These are phyloP conservation scores for Alloteropsis angusta DNA, from an alignment of 202 grass and related monocot species.

Conservation along the genomic window DNA sequence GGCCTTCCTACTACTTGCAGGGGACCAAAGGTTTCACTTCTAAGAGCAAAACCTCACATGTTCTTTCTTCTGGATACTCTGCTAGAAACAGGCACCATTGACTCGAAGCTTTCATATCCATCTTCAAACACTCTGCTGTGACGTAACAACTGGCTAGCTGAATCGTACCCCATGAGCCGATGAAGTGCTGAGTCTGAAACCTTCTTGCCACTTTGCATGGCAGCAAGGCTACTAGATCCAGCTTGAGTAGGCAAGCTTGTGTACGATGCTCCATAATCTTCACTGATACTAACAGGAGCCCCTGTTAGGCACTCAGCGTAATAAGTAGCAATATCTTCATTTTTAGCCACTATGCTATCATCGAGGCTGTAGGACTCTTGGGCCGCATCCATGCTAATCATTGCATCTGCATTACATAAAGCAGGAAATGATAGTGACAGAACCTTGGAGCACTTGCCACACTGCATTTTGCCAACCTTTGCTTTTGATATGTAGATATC, in stretches of 20 bases:
- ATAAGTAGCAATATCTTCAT: constrained; percentile 25
- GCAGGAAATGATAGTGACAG: constrained; percentile 61
- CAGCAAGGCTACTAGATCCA: constrained; percentile 23
- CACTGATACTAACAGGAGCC: constrained; percentile 24
- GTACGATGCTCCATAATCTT: constrained; percentile 37
- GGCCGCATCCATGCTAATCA: constrained; percentile 9
- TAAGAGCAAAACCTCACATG: constrained; percentile 7
- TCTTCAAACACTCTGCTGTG: constrained; percentile 26
- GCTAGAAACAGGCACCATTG: constrained; percentile 48
- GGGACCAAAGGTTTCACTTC: neutral
- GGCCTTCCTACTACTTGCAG: neutral
- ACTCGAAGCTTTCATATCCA: constrained; percentile 60
- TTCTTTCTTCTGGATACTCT: constrained; percentile 51
- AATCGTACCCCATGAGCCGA: constrained; percentile 88
- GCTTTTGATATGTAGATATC: constrained; percentile 61
- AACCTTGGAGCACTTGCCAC: constrained; percentile 61
- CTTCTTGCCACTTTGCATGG: constrained; percentile 28
- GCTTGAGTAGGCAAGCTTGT: constrained; percentile 37
- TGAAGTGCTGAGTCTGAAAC: constrained; percentile 52
- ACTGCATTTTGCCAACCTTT: constrained; percentile 57
- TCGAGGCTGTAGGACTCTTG: neutral
- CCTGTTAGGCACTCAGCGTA: neutral
- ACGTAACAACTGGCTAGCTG: constrained; percentile 71
- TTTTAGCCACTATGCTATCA: neutral
- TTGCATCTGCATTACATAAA: neutral